Conservation (phyloP, 108 stramenopile genomes). For the Skeletonema menzelii region DNA sequence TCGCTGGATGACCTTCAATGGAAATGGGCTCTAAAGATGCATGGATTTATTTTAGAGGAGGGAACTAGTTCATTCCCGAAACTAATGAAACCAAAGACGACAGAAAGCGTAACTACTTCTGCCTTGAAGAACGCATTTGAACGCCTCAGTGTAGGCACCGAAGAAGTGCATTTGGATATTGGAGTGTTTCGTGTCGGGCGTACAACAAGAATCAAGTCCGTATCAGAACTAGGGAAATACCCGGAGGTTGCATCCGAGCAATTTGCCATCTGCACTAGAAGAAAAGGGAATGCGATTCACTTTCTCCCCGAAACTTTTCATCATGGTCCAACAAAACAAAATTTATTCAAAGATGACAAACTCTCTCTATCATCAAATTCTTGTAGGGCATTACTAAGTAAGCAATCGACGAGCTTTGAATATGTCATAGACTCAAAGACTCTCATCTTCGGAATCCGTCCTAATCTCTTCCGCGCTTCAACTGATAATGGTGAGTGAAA, state of each 20-base stretch:
- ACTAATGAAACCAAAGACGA: slow-evolving; percentile 9
- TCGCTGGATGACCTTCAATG: slow-evolving; percentile 18
- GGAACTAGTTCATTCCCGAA: slow-evolving; percentile 6
- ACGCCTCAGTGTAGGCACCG: not conserved
- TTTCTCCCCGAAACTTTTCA: not conserved
- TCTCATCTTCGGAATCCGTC: slow-evolving; percentile 15
- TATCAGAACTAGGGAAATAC: not conserved
- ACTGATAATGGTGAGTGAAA: slow-evolving; percentile 71
- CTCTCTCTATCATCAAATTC: slow-evolving; percentile 6
- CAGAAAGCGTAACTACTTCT: not conserved
- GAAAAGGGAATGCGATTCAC: not conserved
- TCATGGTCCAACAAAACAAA: too few relatives aligned
- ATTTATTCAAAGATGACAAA: not conserved
- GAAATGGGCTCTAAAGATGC: slow-evolving; percentile 22
- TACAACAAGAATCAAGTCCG: not conserved
- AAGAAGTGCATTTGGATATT: not conserved
- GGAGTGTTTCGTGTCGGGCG: not conserved
- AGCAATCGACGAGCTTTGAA: slow-evolving; percentile 5
- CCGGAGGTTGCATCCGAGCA: not conserved
- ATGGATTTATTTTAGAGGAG: slow-evolving; percentile 18
- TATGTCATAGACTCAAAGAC: not conserved
- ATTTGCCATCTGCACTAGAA: not conserved
- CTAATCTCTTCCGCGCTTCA: slow-evolving; percentile 70
- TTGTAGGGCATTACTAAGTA: not conserved
- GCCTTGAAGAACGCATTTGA: not conserved